Base-by-base conservation (phyloP, 768 basidiomycete species). In the Botryobasidium botryosum region DNA sequence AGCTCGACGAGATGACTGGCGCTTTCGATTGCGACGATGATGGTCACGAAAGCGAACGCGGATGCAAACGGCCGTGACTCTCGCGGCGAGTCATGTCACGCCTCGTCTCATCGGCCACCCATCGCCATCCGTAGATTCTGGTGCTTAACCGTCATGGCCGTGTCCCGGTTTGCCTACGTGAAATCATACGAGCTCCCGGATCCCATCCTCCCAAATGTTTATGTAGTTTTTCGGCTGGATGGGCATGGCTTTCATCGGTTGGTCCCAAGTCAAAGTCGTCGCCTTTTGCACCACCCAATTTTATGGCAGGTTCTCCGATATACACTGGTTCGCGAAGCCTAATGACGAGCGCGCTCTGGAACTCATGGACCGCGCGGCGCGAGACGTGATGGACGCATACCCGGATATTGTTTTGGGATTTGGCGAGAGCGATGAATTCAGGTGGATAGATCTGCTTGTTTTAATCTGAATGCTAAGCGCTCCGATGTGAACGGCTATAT, bases 341-440 rank as follows among this genome's bases (percentile, higher is more conserved):
- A 99, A 96, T 60, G 94, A 99, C 61, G 59, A 68, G 40, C 73
- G 80, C 10, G 94, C 88, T 0, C 67, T 99, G 5, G 59, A 75
- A 49, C 71, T 99, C 35, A 96, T 97, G 91, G 90, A 99, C 56
- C 71, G 74, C 45, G 87, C 90, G 2, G 94, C 94, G 0, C 68
- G 65, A 51, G 67, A 71, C 38, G 67, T 90, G 35, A 84, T 99
- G 84, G 64, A 75, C 25, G 77, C 80, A 55, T 79, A 80, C 55
- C 70, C 74, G 28, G 91, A 94, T 57, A 73, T 94, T 46, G 65
- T 85, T 10, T 68, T 94, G 17, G 94, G 71, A 0, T 97, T 91
- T 57, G 94, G 94, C 1, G 85, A 99, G 64, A 94, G 90, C 17
- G 94, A 99, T 59, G 94, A 99, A 62, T 97, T 76, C 62, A 94